Conservation (phyloP, 148 eudicot species). For the Rhododendron ovatum region DNA sequence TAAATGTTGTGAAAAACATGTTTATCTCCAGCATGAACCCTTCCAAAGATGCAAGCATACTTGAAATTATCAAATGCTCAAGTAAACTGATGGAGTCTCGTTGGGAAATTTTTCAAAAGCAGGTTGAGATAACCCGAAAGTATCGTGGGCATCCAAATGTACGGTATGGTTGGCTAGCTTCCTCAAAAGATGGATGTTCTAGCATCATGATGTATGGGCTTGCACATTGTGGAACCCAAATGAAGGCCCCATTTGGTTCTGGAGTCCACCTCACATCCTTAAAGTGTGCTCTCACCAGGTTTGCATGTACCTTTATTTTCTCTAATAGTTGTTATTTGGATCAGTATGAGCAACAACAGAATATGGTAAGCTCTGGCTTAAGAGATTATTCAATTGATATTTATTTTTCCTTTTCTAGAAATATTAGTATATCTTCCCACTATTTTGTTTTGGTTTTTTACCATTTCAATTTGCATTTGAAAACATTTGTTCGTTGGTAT, state of each 20-base stretch:
- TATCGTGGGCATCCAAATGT: slow-evolving; percentile 33
- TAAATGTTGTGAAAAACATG: slow-evolving; percentile 20
- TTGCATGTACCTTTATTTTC: neutral
- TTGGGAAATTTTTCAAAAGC: slow-evolving; percentile 31
- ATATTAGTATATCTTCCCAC: neutral
- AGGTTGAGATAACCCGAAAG: slow-evolving; percentile 29
- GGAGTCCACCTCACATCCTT: slow-evolving; percentile 35
- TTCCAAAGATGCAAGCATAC: slow-evolving; percentile 4
- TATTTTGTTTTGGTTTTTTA: neutral
- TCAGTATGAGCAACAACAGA: neutral
- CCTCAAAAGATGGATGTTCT: slow-evolving; percentile 25
- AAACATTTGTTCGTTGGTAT: neutral
- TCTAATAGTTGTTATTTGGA: neutral
- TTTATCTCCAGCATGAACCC: slow-evolving; percentile 18
- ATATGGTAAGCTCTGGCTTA: neutral
- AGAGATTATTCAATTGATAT: neutral
- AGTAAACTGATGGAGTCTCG: slow-evolving; percentile 22
- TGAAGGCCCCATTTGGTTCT: slow-evolving; percentile 17
- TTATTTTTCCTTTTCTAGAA: neutral
- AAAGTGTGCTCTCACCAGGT: slow-evolving; percentile 24
- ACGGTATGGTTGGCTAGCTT: slow-evolving; percentile 31
- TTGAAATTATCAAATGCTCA: slow-evolving; percentile 25
- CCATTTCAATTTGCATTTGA: neutral
- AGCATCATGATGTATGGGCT: slow-evolving; percentile 25
- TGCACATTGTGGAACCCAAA: slow-evolving; percentile 19